Conservation (phyloP, 2,329 filamentous ascomycete species). For the Botrytis fabae region DNA sequence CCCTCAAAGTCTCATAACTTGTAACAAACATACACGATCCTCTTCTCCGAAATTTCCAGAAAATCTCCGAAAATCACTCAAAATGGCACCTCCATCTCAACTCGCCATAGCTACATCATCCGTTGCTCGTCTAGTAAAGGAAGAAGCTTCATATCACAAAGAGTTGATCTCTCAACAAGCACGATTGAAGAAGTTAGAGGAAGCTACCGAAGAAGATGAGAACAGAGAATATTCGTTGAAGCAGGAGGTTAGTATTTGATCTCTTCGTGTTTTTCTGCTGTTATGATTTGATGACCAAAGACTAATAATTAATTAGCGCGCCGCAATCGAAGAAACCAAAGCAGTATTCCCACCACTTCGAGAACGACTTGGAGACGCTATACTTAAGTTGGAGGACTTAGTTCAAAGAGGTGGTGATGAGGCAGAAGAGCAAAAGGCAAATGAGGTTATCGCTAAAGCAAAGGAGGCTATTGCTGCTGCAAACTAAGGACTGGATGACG, state of each 20-base stretch:
- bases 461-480: slow-evolving; percentile 54
- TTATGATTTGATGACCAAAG: not conserved
- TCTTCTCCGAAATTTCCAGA: not conserved
- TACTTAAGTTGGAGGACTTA: slow-evolving; percentile 72
- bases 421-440: slow-evolving; percentile 56
- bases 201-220: slow-evolving; percentile 58
- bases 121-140: slow-evolving; percentile 82
- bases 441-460: slow-evolving; percentile 48
- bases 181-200: slow-evolving; percentile 61
- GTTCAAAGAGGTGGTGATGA: slow-evolving; percentile 57
- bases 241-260: slow-evolving; percentile 69
- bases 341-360: slow-evolving; percentile 74
- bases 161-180: slow-evolving; percentile 76
- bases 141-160: slow-evolving; percentile 86
- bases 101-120: slow-evolving; percentile 79
- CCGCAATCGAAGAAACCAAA: slow-evolving; percentile 81
- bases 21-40: not conserved
- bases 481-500: slow-evolving; percentile 37
- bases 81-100: slow-evolving; percentile 74
- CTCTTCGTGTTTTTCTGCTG: not conserved
- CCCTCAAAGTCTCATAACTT: not conserved
- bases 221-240: slow-evolving; percentile 79
- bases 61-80: slow-evolving; percentile 4
- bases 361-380: slow-evolving; percentile 68
- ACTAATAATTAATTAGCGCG: slow-evolving; percentile 32